Conservation (phyloP, 768 basidiomycete genomes). For the Terana coerulea region DNA sequence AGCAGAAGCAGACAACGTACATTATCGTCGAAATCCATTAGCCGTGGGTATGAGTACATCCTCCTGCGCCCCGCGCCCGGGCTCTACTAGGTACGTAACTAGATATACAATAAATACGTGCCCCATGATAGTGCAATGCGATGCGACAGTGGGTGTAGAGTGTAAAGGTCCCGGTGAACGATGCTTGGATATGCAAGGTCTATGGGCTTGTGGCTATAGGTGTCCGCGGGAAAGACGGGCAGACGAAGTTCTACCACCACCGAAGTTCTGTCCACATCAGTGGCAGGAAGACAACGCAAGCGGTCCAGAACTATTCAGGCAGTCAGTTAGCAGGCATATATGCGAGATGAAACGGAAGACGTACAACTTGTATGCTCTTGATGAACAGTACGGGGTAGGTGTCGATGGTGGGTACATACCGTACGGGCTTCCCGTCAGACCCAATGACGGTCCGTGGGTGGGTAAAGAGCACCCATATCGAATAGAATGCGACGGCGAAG, state of each 20-base stretch:
- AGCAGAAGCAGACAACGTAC: too few relatives aligned
- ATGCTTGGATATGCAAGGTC: too few relatives aligned
- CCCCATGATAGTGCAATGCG: too few relatives aligned
- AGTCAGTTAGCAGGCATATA: not conserved
- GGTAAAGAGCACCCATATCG: constrained; percentile 87
- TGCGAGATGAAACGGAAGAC: constrained; percentile 8
- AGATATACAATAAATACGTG: too few relatives aligned
- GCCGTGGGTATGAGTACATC: too few relatives aligned
- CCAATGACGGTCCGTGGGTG: constrained; percentile 41
- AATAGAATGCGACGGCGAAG: constrained; percentile 93
- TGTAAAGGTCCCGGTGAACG: too few relatives aligned
- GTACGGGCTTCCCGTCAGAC: constrained; percentile 34
- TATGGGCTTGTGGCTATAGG: not conserved
- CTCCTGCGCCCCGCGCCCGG: too few relatives aligned
- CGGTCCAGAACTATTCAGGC: constrained; percentile 73
- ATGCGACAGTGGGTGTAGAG: too few relatives aligned
- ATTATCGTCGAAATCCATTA: too few relatives aligned
- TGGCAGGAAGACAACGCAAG: constrained; percentile 85
- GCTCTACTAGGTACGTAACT: too few relatives aligned
- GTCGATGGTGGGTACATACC: constrained; percentile 41
- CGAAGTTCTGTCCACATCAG: constrained; percentile 84
- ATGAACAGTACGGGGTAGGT: constrained; percentile 68
- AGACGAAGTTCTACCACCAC: constrained; percentile 52
- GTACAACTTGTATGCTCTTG: constrained; percentile 65
- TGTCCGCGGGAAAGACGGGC: not conserved